phyloP scores from a whole-genome alignment of 2,329 filamentous ascomycete species.

The Apiospora kogelbergensis region DNA sequence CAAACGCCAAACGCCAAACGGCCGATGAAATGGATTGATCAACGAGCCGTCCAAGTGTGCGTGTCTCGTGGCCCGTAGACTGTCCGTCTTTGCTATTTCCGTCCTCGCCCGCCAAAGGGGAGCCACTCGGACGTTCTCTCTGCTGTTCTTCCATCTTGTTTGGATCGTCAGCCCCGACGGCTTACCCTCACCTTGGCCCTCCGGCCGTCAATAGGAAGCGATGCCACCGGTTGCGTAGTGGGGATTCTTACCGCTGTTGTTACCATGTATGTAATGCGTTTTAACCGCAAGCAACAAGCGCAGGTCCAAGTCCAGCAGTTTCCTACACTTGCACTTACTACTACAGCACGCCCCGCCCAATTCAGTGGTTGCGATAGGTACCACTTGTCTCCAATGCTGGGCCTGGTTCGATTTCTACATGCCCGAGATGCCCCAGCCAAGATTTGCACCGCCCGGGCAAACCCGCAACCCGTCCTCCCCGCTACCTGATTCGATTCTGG shows the following conservation, averaged over 20 bases:
- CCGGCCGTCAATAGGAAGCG: slow-evolving; percentile 8
- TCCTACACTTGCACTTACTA: background rate
- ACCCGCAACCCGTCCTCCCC: background rate
- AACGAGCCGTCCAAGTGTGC: background rate
- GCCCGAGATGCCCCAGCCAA: background rate
- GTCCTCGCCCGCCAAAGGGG: background rate
- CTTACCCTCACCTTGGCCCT: background rate
- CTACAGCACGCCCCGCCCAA: background rate
- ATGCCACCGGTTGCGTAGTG: background rate
- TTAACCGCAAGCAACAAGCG: background rate
- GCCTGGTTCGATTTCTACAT: background rate
- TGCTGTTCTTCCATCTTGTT: background rate
- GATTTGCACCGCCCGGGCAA: background rate
- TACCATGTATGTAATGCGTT: background rate
- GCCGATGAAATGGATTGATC: background rate
- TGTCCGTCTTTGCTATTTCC: background rate
- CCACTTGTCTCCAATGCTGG: slow-evolving; percentile 13
- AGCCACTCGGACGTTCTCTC: background rate
- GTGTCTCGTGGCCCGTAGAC: background rate
- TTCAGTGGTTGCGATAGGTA: slow-evolving; percentile 12
- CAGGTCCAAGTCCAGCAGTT: background rate
- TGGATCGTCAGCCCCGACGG: slow-evolving; percentile 2
- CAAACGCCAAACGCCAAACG: background rate
- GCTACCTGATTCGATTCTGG: background rate
- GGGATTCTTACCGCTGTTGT: background rate